Base-by-base conservation (phyloP, 1,139 yeast species). In the Petasospora rhodanensis region DNA sequence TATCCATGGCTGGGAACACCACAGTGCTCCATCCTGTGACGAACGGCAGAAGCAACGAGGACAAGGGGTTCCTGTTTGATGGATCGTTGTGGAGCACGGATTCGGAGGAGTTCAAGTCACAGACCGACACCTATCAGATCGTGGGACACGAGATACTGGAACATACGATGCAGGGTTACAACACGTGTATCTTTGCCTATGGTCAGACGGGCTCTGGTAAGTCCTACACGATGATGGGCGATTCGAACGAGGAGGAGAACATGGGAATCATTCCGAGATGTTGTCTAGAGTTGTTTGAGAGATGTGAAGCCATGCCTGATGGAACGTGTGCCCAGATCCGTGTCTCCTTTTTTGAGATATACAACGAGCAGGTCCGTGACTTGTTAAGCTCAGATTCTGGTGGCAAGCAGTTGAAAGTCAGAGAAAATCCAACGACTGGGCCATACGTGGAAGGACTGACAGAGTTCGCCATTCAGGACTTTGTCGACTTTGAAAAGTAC, bases 171-270 rank as follows among this genome's bases (percentile, higher is more conserved):
- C 68, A 68, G 37, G 93, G 93, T 0, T 82, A 69, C 55, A 81
- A 82, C 52, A 79, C 83, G 16, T 81, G 91, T 53, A 68, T 82
- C 9, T 64, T 82, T 47, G 89, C 91, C 0, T 78, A 82, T 49
- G 93, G 93, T 30, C 95, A 84, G 54, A 81, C 94, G 0, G 93
- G 95, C 0, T 73, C 93, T 1, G 96, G 96, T 4, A 87, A 87
- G 52, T 76, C 95, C 0, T 77, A 76, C 52, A 82, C 95, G 3
- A 83, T 87, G 94, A 73, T 83, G 72, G 96, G 96, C 1, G 52
- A 61, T 4, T 60, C 65, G 14, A 51, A 64, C 14, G 67, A 62
- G 18, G 66, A 66, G 29, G 59, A 61, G 1, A 52, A 49, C 2
- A 30, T 42, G 18, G 96, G 96, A 4, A 67, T 82, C 20, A 77